Base-by-base conservation (phyloP, 768 basidiomycete species). In the Mycena galopus region DNA sequence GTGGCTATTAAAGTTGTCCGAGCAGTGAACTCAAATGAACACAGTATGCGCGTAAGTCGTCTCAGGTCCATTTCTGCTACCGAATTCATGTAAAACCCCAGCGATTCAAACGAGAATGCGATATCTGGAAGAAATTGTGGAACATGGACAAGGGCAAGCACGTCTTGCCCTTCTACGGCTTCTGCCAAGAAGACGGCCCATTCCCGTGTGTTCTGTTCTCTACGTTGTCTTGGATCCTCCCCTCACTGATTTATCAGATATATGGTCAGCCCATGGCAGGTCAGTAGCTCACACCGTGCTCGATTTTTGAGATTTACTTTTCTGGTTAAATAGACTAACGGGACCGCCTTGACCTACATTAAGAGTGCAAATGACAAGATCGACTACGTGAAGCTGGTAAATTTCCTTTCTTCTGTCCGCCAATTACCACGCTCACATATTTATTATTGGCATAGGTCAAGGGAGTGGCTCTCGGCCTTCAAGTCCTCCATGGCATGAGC, bases 221-320 rank as follows among this genome's bases (percentile, higher is more conserved):
- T 23, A 16, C 57, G 4, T 61, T 21, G 10, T 3, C 9, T 63
- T 16, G n/a, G 30, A 37, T 1, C 32, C 17, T 1, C 58, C 32
- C 53, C 56, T 75, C 12, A 79, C 33, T 10, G 25, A 27, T 21
- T 42, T 25, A 56, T 35, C 64, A 89, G 89, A 37, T 90, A 87
- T 72, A 88, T 90, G 81, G 85, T 90, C 47, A 89, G 87, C 73
- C 89, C 89, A 27, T 90, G 89, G 89, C 87, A 87, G 77, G 78
- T 80, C 29, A 57, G 64, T 59, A 21, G 10, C 27, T 30, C 19
- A 33, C 17, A 35, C 16, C 14, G 65, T n/a, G 7, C 4, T 63
- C 33, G 1, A 10, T 5, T 17, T 12, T 25, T 7, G 19, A n/a
- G n/a, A n/a, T 35, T 69, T 12, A 61, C 27, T 25, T 39, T 37